Evolutionary conservation across 2,329 filamentous ascomycete species (phyloP).

Genomic region (Nemania sp.): DNA sequence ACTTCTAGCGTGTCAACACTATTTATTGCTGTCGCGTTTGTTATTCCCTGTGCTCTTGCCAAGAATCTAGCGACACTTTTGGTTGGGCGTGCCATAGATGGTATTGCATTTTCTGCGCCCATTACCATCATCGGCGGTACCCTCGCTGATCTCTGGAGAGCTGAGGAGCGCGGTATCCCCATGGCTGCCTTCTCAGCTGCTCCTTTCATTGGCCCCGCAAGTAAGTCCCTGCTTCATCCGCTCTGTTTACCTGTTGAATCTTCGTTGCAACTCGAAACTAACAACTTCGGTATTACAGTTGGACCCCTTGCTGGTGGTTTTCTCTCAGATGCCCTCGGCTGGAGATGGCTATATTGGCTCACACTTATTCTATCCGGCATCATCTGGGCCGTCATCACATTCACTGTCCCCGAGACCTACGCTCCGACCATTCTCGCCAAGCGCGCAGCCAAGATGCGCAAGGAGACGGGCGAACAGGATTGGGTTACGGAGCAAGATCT

Average conservation of each 20-base stretch:
- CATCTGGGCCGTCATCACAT: slow-evolving; percentile 81
- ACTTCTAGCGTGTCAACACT: slow-evolving; percentile 66
- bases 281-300: slow-evolving; percentile 54
- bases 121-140: slow-evolving; percentile 90
- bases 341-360: slow-evolving; percentile 90
- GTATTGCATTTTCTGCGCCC: slow-evolving; percentile 85
- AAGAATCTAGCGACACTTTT: slow-evolving; percentile 82
- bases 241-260: no score
- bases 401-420: slow-evolving; percentile 93
- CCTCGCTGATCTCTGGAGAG: slow-evolving; percentile 84
- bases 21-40: slow-evolving; percentile 78
- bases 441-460: slow-evolving; percentile 78
- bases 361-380: slow-evolving; percentile 80
- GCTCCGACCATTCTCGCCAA: slow-evolving; percentile 79
- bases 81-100: slow-evolving; percentile 81
- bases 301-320: slow-evolving; percentile 83
- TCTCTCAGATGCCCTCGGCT: slow-evolving; percentile 75
- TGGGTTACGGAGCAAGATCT: slow-evolving; percentile 86
- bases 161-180: slow-evolving; percentile 84
- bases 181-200: slow-evolving; percentile 89
- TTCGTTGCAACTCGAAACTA: not conserved
- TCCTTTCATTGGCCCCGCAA: slow-evolving; percentile 84
- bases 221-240: slow-evolving; percentile 50
- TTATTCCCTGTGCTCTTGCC: slow-evolving; percentile 82
- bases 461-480: slow-evolving; percentile 72